Percentiles rank a stretch among this genome's conserved stretches.
phyloP scores from a whole-genome alignment of 2,329 filamentous ascomycete genomes.

The Allantophomopsis lycopodina region DNA sequence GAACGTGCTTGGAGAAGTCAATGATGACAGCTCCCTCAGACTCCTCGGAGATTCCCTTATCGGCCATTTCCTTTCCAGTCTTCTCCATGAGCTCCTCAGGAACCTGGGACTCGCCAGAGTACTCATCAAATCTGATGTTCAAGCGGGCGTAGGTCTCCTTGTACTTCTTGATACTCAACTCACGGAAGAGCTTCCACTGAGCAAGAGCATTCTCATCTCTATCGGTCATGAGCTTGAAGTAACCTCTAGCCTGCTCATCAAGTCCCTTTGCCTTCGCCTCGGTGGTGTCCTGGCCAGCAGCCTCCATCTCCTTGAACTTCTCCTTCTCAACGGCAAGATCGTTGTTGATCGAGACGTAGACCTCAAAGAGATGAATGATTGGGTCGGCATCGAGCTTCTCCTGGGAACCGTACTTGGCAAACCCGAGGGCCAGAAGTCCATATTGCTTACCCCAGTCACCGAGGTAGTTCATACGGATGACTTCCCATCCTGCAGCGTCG shows the following conservation, averaged over 20 bases:
- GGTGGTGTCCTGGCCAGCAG: slow-evolving; percentile 27
- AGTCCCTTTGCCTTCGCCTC: slow-evolving; percentile 39
- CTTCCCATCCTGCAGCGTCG: slow-evolving; percentile 55
- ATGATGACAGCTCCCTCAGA: slow-evolving; percentile 61
- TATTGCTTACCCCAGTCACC: slow-evolving; percentile 71
- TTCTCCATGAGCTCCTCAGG: slow-evolving; percentile 51
- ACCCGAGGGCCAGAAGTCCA: slow-evolving; percentile 57
- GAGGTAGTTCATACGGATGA: slow-evolving; percentile 60
- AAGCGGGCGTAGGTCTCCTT: slow-evolving; percentile 55
- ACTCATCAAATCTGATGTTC: slow-evolving; percentile 58
- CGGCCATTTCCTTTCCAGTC: slow-evolving; percentile 45
- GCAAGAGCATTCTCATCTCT: slow-evolving; percentile 44
- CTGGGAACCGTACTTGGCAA: slow-evolving; percentile 62
- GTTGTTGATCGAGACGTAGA: slow-evolving; percentile 64
- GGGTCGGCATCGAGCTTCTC: slow-evolving; percentile 57
- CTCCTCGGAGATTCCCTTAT: slow-evolving; percentile 52
- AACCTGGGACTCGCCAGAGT: slow-evolving; percentile 64
- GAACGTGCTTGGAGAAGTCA: slow-evolving; percentile 55
- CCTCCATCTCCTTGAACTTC: slow-evolving; percentile 41
- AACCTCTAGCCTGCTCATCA: slow-evolving; percentile 62
- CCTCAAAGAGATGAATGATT: slow-evolving; percentile 70
- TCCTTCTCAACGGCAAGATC: slow-evolving; percentile 53
- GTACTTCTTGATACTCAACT: slow-evolving; percentile 54
- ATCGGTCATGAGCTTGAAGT: slow-evolving; percentile 61
- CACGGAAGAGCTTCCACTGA: slow-evolving; percentile 52